These are phyloP conservation scores for Gloeophyllum trabeum DNA, from an alignment of 768 basidiomycete genomes.

Conservation along the genomic window DNA sequence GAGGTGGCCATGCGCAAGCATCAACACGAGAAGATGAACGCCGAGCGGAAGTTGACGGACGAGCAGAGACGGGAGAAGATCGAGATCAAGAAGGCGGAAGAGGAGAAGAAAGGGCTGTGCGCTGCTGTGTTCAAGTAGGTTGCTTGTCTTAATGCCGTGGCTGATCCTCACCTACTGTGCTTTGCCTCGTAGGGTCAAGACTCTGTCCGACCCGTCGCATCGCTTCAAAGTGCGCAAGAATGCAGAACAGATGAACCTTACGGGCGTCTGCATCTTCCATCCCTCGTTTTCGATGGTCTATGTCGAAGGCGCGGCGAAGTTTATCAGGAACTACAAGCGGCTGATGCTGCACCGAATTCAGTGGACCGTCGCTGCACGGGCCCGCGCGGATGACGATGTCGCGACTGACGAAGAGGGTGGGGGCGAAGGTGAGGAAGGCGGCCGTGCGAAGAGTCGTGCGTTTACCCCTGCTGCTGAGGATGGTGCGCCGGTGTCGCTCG, in stretches of 20 bases:
- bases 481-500: slow-evolving; percentile 40
- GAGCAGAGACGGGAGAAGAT: slow-evolving; percentile 84
- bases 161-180: background rate
- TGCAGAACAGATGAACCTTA: slow-evolving; percentile 81
- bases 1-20: slow-evolving; percentile 89
- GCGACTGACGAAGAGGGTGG: slow-evolving; percentile 46
- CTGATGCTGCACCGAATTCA: slow-evolving; percentile 81
- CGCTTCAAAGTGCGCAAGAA: slow-evolving; percentile 96
- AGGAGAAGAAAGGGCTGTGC: slow-evolving; percentile 75
- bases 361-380: slow-evolving; percentile 88
- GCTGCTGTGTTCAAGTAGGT: slow-evolving; percentile 90
- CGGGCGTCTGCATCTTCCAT: slow-evolving; percentile 87
- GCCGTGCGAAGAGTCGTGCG: slow-evolving; percentile 22
- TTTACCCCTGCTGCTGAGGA: slow-evolving; percentile 21
- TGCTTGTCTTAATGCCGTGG: background rate
- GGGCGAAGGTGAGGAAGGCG: slow-evolving; percentile 22
- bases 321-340: slow-evolving; percentile 77
- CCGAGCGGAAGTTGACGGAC: slow-evolving; percentile 82
- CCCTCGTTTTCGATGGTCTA: slow-evolving; percentile 85
- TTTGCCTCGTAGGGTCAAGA: slow-evolving; percentile 50
- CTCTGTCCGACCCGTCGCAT: slow-evolving; percentile 84
- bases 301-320: slow-evolving; percentile 85
- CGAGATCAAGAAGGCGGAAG: slow-evolving; percentile 76
- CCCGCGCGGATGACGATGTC: slow-evolving; percentile 62
- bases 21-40: slow-evolving; percentile 88